Evolutionary conservation across 495 filamentous ascomycete species (phyloP).

Genomic region (Astrocystis sublimbata): DNA sequence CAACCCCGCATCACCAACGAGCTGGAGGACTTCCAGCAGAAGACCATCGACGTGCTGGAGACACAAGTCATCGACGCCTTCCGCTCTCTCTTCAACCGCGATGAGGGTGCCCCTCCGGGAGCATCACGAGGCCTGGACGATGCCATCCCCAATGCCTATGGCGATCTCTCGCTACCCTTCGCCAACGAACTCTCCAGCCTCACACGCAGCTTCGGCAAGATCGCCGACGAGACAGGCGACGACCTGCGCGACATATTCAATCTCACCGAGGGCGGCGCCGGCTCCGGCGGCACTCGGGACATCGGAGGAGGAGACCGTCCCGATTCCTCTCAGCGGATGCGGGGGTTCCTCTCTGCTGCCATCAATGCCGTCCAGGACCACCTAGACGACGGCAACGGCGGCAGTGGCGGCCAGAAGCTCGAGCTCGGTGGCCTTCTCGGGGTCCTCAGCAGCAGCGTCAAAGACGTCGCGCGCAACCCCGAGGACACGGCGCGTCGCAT

Average conservation of each 20-base stretch:
- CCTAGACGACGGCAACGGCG: slow-evolving; percentile 15
- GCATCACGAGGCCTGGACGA: slow-evolving; percentile 21
- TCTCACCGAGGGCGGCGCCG: slow-evolving; percentile 25
- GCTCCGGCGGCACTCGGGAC: not conserved
- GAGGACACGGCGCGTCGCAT: slow-evolving; percentile 39
- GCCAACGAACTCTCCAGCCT: slow-evolving; percentile 38
- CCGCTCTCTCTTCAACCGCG: slow-evolving; percentile 34
- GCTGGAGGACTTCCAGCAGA: slow-evolving; percentile 35
- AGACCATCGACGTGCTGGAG: slow-evolving; percentile 38
- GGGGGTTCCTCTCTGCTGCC: slow-evolving; percentile 35
- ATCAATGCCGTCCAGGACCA: slow-evolving; percentile 34
- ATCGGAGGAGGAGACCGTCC: slow-evolving; percentile 17
- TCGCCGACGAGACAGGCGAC: slow-evolving; percentile 31
- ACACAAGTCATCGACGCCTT: slow-evolving; percentile 34
- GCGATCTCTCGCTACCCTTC: slow-evolving; percentile 34
- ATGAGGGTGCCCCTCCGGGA: slow-evolving; percentile 6
- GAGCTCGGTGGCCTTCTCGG: slow-evolving; percentile 38
- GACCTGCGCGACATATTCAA: slow-evolving; percentile 38
- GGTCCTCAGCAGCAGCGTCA: slow-evolving; percentile 35
- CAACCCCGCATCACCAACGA: slow-evolving; percentile 38
- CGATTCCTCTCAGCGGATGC: not conserved
- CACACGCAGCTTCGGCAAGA: slow-evolving; percentile 29
- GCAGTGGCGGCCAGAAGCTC: slow-evolving; percentile 22
- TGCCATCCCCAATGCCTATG: slow-evolving; percentile 31
- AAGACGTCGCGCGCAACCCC: slow-evolving; percentile 34